Evolutionary conservation across 23 red algal species (phyloP).

Genomic region (Gracilaria gracilis): DNA sequence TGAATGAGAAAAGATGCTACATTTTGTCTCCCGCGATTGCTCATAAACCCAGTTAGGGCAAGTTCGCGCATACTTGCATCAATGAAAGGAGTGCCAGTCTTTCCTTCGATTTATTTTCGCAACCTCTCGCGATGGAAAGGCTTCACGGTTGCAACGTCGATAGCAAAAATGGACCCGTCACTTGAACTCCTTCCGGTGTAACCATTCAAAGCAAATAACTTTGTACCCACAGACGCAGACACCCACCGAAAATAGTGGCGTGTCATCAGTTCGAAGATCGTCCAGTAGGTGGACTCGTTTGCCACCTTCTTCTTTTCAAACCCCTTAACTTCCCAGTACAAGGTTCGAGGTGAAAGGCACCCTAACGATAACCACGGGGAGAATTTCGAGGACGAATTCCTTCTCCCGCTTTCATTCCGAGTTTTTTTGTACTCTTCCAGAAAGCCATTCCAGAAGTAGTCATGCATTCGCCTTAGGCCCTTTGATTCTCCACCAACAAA

Average conservation of each 20-base stretch:
- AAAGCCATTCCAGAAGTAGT: conserved; percentile 58
- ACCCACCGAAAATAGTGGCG: conserved; percentile 93
- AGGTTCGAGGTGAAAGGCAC: conserved; percentile 80
- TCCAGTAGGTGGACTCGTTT: conserved; percentile 89
- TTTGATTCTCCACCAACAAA: conserved; percentile 83
- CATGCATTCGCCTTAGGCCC: conserved; percentile 59
- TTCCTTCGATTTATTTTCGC: conserved; percentile 73
- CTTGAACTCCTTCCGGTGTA: conserved; percentile 37
- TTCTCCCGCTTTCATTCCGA: conserved; percentile 72
- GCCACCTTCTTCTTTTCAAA: conserved; percentile 76
- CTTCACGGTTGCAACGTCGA: background rate
- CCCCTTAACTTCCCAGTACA: conserved; percentile 71
- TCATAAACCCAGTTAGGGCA: conserved; percentile 85
- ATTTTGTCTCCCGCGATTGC: conserved; percentile 94
- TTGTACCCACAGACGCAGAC: conserved; percentile 64
- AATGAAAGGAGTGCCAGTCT: conserved; percentile 88
- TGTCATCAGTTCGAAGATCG: conserved; percentile 90
- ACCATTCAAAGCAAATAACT: conserved; percentile 77
- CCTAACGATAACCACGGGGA: conserved; percentile 85
- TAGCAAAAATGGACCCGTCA: background rate
- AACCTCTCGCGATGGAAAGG: conserved; percentile 46
- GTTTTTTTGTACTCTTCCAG: conserved; percentile 86
- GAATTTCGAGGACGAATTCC: conserved; percentile 86
- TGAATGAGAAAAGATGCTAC: conserved; percentile 93
- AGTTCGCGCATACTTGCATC: conserved; percentile 94